These are phyloP conservation scores for Aspergillus biplanus DNA, from an alignment of 495 filamentous ascomycete species.

Conservation along the genomic window DNA sequence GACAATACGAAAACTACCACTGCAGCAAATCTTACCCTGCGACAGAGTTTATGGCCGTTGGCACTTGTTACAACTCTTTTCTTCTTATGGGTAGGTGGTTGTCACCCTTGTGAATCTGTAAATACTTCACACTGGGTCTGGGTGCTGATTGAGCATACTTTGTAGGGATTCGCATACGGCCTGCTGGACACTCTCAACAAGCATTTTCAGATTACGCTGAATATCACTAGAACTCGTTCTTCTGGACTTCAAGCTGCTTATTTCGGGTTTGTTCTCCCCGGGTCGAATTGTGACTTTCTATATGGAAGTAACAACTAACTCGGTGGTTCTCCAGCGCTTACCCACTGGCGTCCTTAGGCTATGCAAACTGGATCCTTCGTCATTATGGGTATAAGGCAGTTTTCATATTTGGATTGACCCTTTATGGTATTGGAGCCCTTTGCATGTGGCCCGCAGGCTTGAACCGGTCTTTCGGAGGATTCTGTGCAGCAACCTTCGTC, in stretches of 20 bases:
- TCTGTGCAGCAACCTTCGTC: constrained; percentile 62
- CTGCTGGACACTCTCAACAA: constrained; percentile 53
- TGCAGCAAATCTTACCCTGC: constrained; percentile 60
- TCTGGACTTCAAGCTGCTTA: constrained; percentile 60
- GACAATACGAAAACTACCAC: constrained; percentile 56
- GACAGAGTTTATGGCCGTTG: constrained; percentile 58
- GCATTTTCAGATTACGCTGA: constrained; percentile 58
- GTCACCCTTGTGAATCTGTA: neutral
- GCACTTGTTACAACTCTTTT: constrained; percentile 62
- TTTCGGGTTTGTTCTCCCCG: constrained; percentile 40
- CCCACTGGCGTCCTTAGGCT: constrained; percentile 62
- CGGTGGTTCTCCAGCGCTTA: constrained; percentile 45
- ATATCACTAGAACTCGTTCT: constrained; percentile 53
- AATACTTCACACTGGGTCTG: neutral
- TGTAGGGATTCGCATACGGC: constrained; percentile 56
- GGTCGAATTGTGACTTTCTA: too few species aligned
- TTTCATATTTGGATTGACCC: constrained; percentile 55
- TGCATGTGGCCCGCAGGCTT: constrained; percentile 59
- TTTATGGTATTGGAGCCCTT: constrained; percentile 58
- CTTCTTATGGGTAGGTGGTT: constrained; percentile 63
- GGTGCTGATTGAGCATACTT: constrained; percentile 5
- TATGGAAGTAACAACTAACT: too few species aligned
- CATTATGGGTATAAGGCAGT: constrained; percentile 57
- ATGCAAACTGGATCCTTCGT: constrained; percentile 59
- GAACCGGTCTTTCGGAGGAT: constrained; percentile 59